phyloP scores from a whole-genome alignment of 2,329 filamentous ascomycete genomes.

The Cercospora sp. region DNA sequence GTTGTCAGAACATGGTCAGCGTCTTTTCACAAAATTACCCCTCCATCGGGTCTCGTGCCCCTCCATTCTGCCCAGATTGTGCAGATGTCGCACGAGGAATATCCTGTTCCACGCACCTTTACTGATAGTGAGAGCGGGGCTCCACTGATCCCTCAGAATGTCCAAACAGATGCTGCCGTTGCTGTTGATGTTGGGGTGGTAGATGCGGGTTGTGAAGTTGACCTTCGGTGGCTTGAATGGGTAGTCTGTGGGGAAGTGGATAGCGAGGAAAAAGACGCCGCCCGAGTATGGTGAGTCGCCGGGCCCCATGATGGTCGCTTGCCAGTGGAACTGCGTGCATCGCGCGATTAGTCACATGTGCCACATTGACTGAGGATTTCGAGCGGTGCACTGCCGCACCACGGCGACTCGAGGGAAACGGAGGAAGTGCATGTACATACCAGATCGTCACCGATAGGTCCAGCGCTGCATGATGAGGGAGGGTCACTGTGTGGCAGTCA shows the following conservation, averaged over 20 bases:
- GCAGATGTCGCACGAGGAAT: not conserved
- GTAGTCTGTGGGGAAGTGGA: constrained; percentile 99
- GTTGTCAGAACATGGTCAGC: constrained; percentile 6
- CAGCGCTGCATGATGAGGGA: constrained; percentile 97
- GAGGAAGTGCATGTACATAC: constrained; percentile 59
- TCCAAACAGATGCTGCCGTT: constrained; percentile 99
- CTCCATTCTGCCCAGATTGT: not conserved
- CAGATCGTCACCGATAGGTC: constrained; percentile 94
- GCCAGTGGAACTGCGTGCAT: constrained; percentile 87
- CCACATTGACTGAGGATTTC: constrained; percentile 9
- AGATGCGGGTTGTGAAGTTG: constrained; percentile 99
- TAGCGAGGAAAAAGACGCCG: constrained; percentile 97
- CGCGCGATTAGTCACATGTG: constrained; percentile 18
- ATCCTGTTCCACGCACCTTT: constrained; percentile 65
- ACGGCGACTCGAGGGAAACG: constrained; percentile 6
- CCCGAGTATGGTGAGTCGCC: constrained; percentile 96
- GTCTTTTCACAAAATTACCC: constrained; percentile 29
- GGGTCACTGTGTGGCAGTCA: constrained; percentile 70
- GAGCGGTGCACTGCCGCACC: constrained; percentile 14
- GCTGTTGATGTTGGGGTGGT: constrained; percentile 99
- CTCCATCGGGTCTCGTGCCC: constrained; percentile 21
- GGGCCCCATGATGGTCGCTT: constrained; percentile 99
- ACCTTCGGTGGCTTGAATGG: constrained; percentile 99
- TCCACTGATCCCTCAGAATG: constrained; percentile 98
- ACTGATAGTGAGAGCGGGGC: constrained; percentile 94